These are phyloP conservation scores for Lachnellula cervina DNA, from an alignment of 2,329 filamentous ascomycete genomes.

Conservation along the genomic window DNA sequence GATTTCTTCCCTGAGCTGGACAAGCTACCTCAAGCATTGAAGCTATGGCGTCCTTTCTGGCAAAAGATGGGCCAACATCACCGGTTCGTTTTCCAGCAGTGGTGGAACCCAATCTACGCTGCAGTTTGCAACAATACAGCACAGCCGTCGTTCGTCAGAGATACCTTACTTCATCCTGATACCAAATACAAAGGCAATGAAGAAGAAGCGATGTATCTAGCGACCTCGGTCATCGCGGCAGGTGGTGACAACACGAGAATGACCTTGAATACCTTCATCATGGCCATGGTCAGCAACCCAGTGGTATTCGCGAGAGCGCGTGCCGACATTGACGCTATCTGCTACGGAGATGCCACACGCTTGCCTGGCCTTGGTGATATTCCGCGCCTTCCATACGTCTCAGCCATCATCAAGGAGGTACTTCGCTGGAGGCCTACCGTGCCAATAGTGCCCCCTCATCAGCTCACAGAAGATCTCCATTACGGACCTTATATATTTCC, in stretches of 20 bases:
- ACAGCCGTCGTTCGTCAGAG: constrained; percentile 29
- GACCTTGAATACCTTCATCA: constrained; percentile 32
- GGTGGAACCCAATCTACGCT: background rate
- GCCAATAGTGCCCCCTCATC: constrained; percentile 48
- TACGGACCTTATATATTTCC: constrained; percentile 36
- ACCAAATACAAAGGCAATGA: constrained; percentile 29
- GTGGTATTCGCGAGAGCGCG: constrained; percentile 24
- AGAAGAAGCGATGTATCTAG: constrained; percentile 35
- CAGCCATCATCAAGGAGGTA: constrained; percentile 41
- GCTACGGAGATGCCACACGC: constrained; percentile 21
- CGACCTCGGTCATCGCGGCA: constrained; percentile 32
- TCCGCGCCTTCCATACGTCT: constrained; percentile 38
- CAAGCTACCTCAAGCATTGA: background rate
- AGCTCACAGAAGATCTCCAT: constrained; percentile 46
- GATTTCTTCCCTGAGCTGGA: constrained; percentile 2
- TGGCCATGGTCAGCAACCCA: constrained; percentile 29
- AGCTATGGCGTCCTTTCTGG: background rate
- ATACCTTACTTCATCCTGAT: constrained; percentile 15
- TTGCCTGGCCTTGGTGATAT: constrained; percentile 42
- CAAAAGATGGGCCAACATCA: background rate
- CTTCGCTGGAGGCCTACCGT: constrained; percentile 41
- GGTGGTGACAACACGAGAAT: constrained; percentile 33
- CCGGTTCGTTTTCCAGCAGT: background rate
- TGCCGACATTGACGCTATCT: constrained; percentile 27
- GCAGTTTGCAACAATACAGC: background rate